A percentile compares a stretch with the other conserved stretches of the same genome.
These are phyloP conservation scores for Sporormia fimetaria DNA, from an alignment of 495 filamentous ascomycete genomes.

Conservation along the genomic window DNA sequence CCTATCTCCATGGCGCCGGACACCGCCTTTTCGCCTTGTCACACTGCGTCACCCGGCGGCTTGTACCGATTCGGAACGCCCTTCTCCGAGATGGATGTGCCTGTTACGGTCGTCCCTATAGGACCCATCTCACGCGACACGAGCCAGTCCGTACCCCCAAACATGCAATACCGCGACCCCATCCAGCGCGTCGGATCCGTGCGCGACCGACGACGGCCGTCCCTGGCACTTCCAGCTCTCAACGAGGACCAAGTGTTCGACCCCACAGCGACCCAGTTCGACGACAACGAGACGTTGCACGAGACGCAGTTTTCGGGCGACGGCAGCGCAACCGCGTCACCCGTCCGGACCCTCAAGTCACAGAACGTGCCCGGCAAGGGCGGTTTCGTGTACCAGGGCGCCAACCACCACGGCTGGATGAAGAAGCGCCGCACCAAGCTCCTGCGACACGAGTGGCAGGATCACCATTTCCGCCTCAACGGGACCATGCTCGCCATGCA, in stretches of 20 bases:
- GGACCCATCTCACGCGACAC: constrained; percentile 58
- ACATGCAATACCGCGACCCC: constrained; percentile 65
- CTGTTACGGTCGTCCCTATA: constrained; percentile 58
- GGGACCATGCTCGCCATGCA: constrained; percentile 81
- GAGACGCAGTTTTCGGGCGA: constrained; percentile 18
- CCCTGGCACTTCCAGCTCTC: constrained; percentile 46
- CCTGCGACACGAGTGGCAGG: constrained; percentile 87
- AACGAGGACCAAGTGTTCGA: constrained; percentile 38
- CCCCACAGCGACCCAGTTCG: constrained; percentile 21
- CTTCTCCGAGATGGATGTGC: constrained; percentile 82
- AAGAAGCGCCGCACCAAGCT: constrained; percentile 87
- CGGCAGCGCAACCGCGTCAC: constrained; percentile 11
- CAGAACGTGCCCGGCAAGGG: constrained; percentile 10
- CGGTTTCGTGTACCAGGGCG: constrained; percentile 28
- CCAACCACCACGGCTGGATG: constrained; percentile 73
- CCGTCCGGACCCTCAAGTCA: constrained; percentile 6
- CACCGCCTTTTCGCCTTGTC: constrained; percentile 29
- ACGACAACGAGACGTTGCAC: constrained; percentile 17
- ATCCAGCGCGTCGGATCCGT: constrained; percentile 41
- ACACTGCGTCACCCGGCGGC: constrained; percentile 35
- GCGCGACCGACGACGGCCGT: constrained; percentile 40
- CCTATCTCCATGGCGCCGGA: constrained; percentile 14
- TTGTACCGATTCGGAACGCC: constrained; percentile 68
- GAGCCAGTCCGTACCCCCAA: constrained; percentile 84
- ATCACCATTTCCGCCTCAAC: constrained; percentile 72